Conservation (phyloP, 805 yeast genomes). For the Lipomyces sp. region DNA sequence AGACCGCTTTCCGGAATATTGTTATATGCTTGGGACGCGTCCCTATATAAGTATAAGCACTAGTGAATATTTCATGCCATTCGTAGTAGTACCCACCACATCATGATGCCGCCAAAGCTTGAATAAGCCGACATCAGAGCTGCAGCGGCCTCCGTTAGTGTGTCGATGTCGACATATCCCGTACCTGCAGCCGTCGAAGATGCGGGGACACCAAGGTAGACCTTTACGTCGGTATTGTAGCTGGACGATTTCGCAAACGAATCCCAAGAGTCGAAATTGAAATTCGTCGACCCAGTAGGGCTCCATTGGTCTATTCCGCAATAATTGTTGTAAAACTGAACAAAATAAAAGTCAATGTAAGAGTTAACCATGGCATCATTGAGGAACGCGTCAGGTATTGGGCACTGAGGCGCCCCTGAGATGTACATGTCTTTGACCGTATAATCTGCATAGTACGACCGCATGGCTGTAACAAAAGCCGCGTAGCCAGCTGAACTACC, state of each 20-base stretch:
- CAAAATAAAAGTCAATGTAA: slow-evolving; percentile 76
- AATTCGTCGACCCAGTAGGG: slow-evolving; percentile 44
- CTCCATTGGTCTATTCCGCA: slow-evolving; percentile 55
- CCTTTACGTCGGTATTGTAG: slow-evolving; percentile 69
- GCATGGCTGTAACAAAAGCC: slow-evolving; percentile 58
- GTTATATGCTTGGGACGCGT: slow-evolving; percentile 56
- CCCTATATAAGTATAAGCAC: slow-evolving; percentile 54
- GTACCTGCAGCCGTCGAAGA: slow-evolving; percentile 56
- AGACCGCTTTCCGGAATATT: slow-evolving; percentile 51
- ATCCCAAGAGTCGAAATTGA: slow-evolving; percentile 63
- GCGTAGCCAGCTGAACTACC: slow-evolving; percentile 66
- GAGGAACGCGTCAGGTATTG: slow-evolving; percentile 74
- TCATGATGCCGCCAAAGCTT: slow-evolving; percentile 72
- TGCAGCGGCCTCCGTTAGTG: slow-evolving; percentile 39
- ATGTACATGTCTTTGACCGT: slow-evolving; percentile 68
- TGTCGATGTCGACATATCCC: slow-evolving; percentile 58
- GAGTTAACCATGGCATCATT: slow-evolving; percentile 71
- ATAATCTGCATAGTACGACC: slow-evolving; percentile 55
- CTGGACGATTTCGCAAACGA: slow-evolving; percentile 55
- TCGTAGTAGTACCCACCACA: slow-evolving; percentile 60
- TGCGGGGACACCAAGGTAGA: slow-evolving; percentile 80
- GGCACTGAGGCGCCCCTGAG: slow-evolving; percentile 93
- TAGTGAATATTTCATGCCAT: not conserved
- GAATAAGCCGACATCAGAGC: slow-evolving; percentile 44
- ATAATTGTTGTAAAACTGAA: slow-evolving; percentile 81